Conservation (phyloP, 306 rosid species). For the Acacia acuminata region DNA sequence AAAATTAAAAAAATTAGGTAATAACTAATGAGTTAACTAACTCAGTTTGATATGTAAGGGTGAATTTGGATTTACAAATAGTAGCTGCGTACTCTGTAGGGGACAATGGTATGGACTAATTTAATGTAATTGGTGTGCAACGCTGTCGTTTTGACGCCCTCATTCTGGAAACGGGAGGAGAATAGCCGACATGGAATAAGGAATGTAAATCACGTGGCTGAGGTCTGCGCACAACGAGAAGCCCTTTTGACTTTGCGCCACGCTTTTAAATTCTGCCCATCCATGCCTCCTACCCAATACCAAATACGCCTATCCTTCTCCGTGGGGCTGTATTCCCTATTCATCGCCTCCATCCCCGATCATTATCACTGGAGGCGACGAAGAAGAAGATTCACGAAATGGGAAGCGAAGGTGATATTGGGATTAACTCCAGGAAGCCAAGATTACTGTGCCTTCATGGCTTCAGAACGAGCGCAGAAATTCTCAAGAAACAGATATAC, state of each 20-base stretch:
- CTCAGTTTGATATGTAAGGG: too few species aligned
- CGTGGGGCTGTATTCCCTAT: not conserved
- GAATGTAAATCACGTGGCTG: not conserved
- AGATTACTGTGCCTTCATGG: slow-evolving; percentile 85
- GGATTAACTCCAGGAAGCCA: slow-evolving; percentile 45
- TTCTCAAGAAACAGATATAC: slow-evolving; percentile 60
- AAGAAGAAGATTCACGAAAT: not conserved
- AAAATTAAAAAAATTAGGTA: too few species aligned
- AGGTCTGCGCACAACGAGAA: not conserved
- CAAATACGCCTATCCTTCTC: not conserved
- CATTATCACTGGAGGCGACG: not conserved
- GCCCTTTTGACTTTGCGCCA: not conserved
- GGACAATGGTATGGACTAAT: too few species aligned
- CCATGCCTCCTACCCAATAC: not conserved
- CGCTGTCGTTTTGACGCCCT: not conserved
- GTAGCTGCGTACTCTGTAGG: too few species aligned
- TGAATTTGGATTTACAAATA: too few species aligned
- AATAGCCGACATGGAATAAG: not conserved
- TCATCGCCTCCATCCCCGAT: not conserved
- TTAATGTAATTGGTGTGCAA: too few species aligned
- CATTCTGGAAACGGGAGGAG: not conserved
- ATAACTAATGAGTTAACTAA: too few species aligned
- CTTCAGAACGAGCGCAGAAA: slow-evolving; percentile 76
- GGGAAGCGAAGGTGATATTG: not conserved
- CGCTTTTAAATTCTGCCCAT: not conserved